These are phyloP conservation scores for Kluyveromyces aestuarii DNA, from an alignment of 805 yeast species.

Conservation along the genomic window DNA sequence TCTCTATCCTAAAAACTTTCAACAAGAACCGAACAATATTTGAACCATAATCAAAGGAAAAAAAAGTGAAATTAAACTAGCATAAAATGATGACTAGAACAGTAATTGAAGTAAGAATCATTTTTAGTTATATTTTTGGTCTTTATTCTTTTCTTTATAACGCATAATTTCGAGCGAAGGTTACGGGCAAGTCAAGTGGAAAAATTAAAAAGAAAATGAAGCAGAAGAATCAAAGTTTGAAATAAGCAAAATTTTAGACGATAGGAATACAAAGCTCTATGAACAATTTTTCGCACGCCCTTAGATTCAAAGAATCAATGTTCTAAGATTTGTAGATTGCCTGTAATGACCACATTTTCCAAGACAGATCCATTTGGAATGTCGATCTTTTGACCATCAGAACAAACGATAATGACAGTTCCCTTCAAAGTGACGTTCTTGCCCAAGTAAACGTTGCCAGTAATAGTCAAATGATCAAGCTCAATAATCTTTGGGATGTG, in stretches of 20 bases:
- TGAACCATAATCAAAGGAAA: too few relatives aligned
- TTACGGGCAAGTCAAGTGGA: background rate
- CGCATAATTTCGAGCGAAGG: too few relatives aligned
- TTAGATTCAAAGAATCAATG: slow-evolving; percentile 37
- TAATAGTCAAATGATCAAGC: slow-evolving; percentile 92
- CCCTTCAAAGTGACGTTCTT: slow-evolving; percentile 88
- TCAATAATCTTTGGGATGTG: slow-evolving; percentile 96
- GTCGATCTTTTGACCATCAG: slow-evolving; percentile 93
- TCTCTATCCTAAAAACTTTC: too few relatives aligned
- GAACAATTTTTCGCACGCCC: background rate
- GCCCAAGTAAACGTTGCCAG: slow-evolving; percentile 92
- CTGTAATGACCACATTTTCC: slow-evolving; percentile 96
- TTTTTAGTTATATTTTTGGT: too few relatives aligned
- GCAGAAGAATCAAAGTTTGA: background rate
- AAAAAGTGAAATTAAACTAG: too few relatives aligned
- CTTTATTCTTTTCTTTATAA: too few relatives aligned
- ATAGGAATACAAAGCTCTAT: background rate
- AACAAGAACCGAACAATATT: too few relatives aligned
- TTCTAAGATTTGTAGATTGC: slow-evolving; percentile 89
- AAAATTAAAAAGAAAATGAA: background rate
- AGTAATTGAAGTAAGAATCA: too few relatives aligned
- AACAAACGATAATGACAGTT: slow-evolving; percentile 94
- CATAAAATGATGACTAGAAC: too few relatives aligned
- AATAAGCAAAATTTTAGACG: background rate
- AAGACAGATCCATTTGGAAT: slow-evolving; percentile 93